phyloP scores from a whole-genome alignment of 345 rosid genomes.

The Rhodamnia argentea region DNA sequence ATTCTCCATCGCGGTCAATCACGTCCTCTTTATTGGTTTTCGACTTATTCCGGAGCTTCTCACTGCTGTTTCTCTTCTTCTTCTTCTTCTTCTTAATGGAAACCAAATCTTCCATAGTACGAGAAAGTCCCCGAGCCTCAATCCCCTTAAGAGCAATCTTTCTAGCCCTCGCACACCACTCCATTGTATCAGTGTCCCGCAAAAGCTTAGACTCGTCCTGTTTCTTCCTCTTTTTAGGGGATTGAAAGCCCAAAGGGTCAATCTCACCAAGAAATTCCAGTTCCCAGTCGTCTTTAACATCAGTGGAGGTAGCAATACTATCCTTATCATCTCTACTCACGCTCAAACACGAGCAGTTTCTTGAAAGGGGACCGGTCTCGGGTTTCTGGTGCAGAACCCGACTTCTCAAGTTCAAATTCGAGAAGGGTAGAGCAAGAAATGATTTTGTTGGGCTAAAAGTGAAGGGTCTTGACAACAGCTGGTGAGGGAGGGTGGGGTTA shows the following conservation, averaged over 20 bases:
- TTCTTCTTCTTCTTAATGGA: conserved; percentile 54
- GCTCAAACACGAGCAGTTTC: conserved; percentile 4
- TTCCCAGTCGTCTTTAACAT: conserved; percentile 43
- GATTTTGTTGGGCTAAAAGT: conserved; percentile 11
- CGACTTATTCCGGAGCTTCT: conserved; percentile 12
- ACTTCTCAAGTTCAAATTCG: conserved; percentile 9
- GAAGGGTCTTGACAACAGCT: conserved; percentile 17
- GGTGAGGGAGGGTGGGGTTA: conserved; percentile 18
- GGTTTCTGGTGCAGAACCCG: conserved; percentile 2
- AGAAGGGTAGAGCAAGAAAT: conserved; percentile 6
- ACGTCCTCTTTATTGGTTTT: conserved; percentile 14
- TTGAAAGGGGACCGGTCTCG: conserved; percentile 6
- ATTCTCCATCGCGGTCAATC: conserved; percentile 18
- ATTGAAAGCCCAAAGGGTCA: conserved; percentile 47
- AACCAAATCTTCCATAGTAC: conserved; percentile 38
- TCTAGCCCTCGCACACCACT: conserved; percentile 86
- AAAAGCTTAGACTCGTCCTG: conserved; percentile 28
- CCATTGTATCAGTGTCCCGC: conserved; percentile 63
- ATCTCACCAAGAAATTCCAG: conserved; percentile 62
- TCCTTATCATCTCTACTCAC: conserved; percentile 3
- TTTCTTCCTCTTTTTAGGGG: conserved; percentile 59
- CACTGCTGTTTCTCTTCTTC: conserved; percentile 11
- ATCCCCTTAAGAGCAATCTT: conserved; percentile 62
- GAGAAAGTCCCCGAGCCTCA: conserved; percentile 61
- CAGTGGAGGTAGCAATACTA: conserved; percentile 3